Evolutionary conservation across 768 basidiomycete species (phyloP), one percentile per base, ranked within the genome.

Genomic region (Leucocoprinus leucothites): DNA sequence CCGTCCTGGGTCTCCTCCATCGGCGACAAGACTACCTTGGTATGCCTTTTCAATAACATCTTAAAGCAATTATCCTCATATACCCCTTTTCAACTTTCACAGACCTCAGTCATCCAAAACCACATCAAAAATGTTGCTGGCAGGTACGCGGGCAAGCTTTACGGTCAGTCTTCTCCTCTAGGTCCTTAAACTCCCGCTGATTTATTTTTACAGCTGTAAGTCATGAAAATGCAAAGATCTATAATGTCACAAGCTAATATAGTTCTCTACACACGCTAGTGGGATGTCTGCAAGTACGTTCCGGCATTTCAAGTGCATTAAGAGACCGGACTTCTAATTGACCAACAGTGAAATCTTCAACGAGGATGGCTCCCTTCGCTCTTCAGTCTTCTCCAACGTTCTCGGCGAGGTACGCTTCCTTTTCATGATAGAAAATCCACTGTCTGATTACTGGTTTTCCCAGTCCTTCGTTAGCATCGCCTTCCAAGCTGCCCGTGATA

Each of bases 401-500:
- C 65, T 79, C 31, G 76, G 75, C 56, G 66, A 69, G 57, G 63
- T 64, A 35, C 16, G 34, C 16, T 16, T 48, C 13, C 31, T 22
- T 9, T 1, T 8, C 46, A 14, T 5, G 24, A 8, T 14, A 28
- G 7, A 9, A n/a, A 13, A 38, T 34, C 18, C 28, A 48, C 19
- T 9, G 14, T 28, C 34, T 36, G 45, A n/a, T 34, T 48, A 64
- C 24, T 48, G 38, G 11, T 21, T 22, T 19, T 19, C 24, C 18
- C 49, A 74, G 62, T 68, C 69, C 57, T 78, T 76, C 65, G 71
- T 80, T 56, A 67, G 65, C 31, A 73, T 79, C 56, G 79, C 79
- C 16, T 79, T 77, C 70, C 57, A 69, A 53, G 73, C 76, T 28
- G 78, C 77, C 5, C 70, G 76, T 26, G 61, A 64, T 22, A 74